A percentile compares a stretch with the other conserved stretches of the same genome.
Evolutionary conservation across 2,329 filamentous ascomycete species (phyloP).

Genomic region (Thelonectria discophora): DNA sequence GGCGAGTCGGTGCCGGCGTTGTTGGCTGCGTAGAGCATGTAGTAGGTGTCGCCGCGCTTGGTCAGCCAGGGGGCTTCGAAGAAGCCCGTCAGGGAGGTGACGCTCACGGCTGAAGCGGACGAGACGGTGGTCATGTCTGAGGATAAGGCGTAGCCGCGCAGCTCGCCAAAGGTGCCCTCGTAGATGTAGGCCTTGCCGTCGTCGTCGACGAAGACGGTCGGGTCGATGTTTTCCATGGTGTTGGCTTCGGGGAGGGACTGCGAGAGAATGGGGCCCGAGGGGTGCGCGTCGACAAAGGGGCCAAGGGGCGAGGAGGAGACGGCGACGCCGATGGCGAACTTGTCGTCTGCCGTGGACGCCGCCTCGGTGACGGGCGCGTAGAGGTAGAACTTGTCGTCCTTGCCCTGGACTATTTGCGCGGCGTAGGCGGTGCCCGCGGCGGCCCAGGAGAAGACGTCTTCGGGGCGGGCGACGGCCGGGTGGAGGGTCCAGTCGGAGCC

Average conservation of each 20-base stretch:
- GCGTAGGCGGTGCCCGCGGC: slow-evolving; percentile 47
- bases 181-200: slow-evolving; percentile 49
- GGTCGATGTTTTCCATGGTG: slow-evolving; percentile 52
- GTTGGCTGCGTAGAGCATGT: slow-evolving; percentile 52
- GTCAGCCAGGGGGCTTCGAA: slow-evolving; percentile 53
- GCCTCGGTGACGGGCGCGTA: slow-evolving; percentile 45
- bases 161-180: slow-evolving; percentile 50
- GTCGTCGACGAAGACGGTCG: slow-evolving; percentile 49
- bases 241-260: slow-evolving; percentile 46
- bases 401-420: slow-evolving; percentile 47
- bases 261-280: slow-evolving; percentile 48
- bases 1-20: slow-evolving; percentile 48
- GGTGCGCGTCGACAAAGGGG: slow-evolving; percentile 48
- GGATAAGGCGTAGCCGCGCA: slow-evolving; percentile 46
- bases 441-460: slow-evolving; percentile 49
- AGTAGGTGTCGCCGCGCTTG: slow-evolving; percentile 48
- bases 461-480: slow-evolving; percentile 42
- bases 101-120: slow-evolving; percentile 29
- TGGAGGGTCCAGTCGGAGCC: slow-evolving; percentile 48
- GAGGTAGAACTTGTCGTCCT: slow-evolving; percentile 48
- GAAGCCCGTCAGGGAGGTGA: slow-evolving; percentile 44
- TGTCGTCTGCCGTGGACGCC: slow-evolving; percentile 36
- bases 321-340: slow-evolving; percentile 51
- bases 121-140: slow-evolving; percentile 50
- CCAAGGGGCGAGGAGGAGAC: slow-evolving; percentile 47